These are phyloP conservation scores for Silybum marianum DNA, from an alignment of 129 eudicot genomes.

Conservation along the genomic window DNA sequence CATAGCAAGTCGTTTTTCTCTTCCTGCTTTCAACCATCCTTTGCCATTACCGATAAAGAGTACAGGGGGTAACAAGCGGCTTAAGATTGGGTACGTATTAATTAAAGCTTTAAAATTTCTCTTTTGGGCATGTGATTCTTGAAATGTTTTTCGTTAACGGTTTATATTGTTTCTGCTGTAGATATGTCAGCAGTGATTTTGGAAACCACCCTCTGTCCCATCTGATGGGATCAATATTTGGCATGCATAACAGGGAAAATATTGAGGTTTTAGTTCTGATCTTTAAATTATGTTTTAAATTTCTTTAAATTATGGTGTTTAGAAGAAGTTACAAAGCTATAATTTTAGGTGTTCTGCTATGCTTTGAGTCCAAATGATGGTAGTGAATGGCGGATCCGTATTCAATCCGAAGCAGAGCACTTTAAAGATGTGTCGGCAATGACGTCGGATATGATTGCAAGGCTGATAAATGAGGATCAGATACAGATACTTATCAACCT, in stretches of 20 bases:
- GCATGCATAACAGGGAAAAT: slow-evolving; percentile 83
- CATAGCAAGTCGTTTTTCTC: slow-evolving; percentile 80
- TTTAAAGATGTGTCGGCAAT: slow-evolving; percentile 86
- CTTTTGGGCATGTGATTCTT: background rate
- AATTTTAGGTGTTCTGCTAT: slow-evolving; percentile 83
- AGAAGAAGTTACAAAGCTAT: background rate
- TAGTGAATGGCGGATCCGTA: slow-evolving; percentile 86
- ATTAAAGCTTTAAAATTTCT: slow-evolving; percentile 2
- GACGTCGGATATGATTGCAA: slow-evolving; percentile 87
- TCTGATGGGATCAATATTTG: slow-evolving; percentile 95
- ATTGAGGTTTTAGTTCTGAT: slow-evolving; percentile 61
- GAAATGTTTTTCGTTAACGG: background rate
- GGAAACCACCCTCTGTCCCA: slow-evolving; percentile 97
- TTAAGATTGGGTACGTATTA: slow-evolving; percentile 79
- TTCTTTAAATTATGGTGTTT: slow-evolving; percentile 4
- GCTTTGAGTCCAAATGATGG: slow-evolving; percentile 95
- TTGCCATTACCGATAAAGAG: slow-evolving; percentile 62
- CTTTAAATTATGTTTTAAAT: slow-evolving; percentile 5
- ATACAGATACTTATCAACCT: slow-evolving; percentile 90
- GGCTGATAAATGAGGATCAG: slow-evolving; percentile 81
- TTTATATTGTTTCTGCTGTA: slow-evolving; percentile 23
- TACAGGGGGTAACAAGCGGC: slow-evolving; percentile 64
- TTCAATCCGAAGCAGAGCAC: slow-evolving; percentile 89
- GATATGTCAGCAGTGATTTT: slow-evolving; percentile 98
- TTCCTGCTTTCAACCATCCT: slow-evolving; percentile 85